A percentile compares a stretch with the other conserved stretches of the same genome.
These are phyloP conservation scores for Ilyonectria mors-panacis DNA, from an alignment of 2,329 filamentous ascomycete species.

Conservation along the genomic window DNA sequence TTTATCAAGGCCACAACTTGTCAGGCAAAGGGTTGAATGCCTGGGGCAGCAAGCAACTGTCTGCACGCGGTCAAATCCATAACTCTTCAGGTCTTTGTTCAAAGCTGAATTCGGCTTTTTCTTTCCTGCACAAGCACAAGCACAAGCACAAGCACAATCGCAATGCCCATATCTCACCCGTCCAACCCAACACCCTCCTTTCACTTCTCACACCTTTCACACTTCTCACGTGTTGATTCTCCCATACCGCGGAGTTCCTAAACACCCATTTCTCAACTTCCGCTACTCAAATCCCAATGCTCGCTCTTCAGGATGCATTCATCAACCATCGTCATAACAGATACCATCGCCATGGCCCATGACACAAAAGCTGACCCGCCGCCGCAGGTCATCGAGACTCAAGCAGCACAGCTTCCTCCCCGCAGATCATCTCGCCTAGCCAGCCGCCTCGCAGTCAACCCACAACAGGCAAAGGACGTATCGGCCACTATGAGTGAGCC, in stretches of 20 bases:
- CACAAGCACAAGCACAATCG: slow-evolving; percentile 8
- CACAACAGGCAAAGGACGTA: slow-evolving; percentile 12
- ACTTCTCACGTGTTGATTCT: not conserved
- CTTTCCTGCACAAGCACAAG: slow-evolving; percentile 3
- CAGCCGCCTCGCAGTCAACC: slow-evolving; percentile 2
- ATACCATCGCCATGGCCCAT: slow-evolving; percentile 14
- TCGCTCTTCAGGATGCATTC: not conserved
- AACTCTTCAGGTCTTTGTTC: not conserved
- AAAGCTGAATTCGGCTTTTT: not conserved
- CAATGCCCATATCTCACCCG: not conserved
- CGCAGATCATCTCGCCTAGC: slow-evolving; percentile 43
- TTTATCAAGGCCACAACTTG: not conserved
- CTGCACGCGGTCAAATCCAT: not conserved
- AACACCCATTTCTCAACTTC: not conserved
- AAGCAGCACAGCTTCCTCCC: slow-evolving; percentile 2
- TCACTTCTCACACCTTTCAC: not conserved
- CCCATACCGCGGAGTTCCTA: not conserved
- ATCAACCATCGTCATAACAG: slow-evolving; percentile 6
- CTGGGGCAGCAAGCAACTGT: slow-evolving; percentile 14
- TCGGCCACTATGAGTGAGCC: slow-evolving; percentile 38
- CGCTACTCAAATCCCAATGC: not conserved
- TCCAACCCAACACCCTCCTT: not conserved
- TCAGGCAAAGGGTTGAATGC: slow-evolving; percentile 2
- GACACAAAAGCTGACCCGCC: slow-evolving; percentile 25
- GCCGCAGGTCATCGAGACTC: slow-evolving; percentile 22